A percentile compares a stretch with the other conserved stretches of the same genome.
These are phyloP conservation scores for Mycena haematopus DNA, from an alignment of 768 basidiomycete genomes.

Conservation along the genomic window DNA sequence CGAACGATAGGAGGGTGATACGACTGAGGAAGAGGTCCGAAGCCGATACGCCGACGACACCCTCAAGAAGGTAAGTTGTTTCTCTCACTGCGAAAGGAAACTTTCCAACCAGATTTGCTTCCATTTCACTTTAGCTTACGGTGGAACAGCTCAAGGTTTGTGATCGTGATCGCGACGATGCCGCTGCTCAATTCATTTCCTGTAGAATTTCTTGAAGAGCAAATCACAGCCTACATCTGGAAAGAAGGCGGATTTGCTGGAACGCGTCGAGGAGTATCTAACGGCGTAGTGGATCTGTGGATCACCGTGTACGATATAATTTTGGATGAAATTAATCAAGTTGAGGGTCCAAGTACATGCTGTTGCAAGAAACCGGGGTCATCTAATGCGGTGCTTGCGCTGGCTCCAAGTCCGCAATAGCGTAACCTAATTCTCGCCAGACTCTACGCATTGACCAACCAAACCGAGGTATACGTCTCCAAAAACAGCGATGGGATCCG, in stretches of 20 bases:
- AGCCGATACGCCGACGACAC: slow-evolving; percentile 65
- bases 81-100: not conserved
- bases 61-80: slow-evolving; percentile 70
- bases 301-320: too few relatives aligned
- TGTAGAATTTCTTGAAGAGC: slow-evolving; percentile 60
- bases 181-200: not conserved
- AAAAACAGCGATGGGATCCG: too few relatives aligned
- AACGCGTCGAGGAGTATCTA: slow-evolving; percentile 71
- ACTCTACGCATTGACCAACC: too few relatives aligned
- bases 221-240: slow-evolving; percentile 69
- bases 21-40: slow-evolving; percentile 75
- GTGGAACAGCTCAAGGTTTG: slow-evolving; percentile 81
- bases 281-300: slow-evolving; percentile 29
- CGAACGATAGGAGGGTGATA: slow-evolving; percentile 57
- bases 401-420: too few relatives aligned
- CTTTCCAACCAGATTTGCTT: slow-evolving; percentile 12
- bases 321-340: too few relatives aligned
- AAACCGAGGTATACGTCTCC: too few relatives aligned
- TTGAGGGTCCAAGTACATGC: too few relatives aligned
- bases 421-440: too few relatives aligned
- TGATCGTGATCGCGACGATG: slow-evolving; percentile 11
- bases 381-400: too few relatives aligned
- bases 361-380: too few relatives aligned
- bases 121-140: slow-evolving; percentile 56
- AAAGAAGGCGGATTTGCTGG: slow-evolving; percentile 75